Evolutionary conservation across 2,329 filamentous ascomycete genomes (phyloP), one percentile per base, ranked within the genome.

Genomic region (Rhexocercosporidium sp.): DNA sequence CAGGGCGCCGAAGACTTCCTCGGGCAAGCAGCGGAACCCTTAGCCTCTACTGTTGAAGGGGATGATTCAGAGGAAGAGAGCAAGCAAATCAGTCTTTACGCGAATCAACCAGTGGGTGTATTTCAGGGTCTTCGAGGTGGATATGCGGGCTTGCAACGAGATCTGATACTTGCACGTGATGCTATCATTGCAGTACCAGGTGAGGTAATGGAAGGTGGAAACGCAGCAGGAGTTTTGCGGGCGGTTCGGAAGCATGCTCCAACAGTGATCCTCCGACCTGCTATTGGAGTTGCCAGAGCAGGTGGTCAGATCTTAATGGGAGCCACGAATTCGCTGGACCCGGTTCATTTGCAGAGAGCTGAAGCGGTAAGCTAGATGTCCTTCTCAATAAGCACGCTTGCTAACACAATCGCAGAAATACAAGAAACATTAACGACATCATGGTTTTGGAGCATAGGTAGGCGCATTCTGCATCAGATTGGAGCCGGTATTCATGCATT

Each of bases 151-250:
- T 84, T 99, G 31, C 90, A 94, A 68, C 88, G 94, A 39, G 96
- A 99, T 78, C 83, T 99, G n/a, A 85, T 95, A 46, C 84, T 94
- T 53, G 93, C 96, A 0, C 85, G 90, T 65, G 94, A 99, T 79
- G 96, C 95, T 11, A 93, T 99, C 66, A 95, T 99, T 74, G 96
- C 95, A 1, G 93, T 99, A 29, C 95, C 96, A 0, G 92, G 91
- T 0, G 95, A 98, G 77, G 88, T 97, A 0, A 90, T 97, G 84
- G 94, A 97, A 75, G 94, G 92, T 74, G 87, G 89, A 25, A 94
- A 88, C 67, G 94, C 95, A 0, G 88, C 89, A 49, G 93, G 92
- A 1, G 93, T 92, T 1, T 93, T 93, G 16, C 89, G 84, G 75
- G 94, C 91, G 1, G 89, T 99, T 20, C 85, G 90, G 68, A 90